Conservation (phyloP, 75 land plant genomes). For the Adiantum capillusveneris region DNA sequence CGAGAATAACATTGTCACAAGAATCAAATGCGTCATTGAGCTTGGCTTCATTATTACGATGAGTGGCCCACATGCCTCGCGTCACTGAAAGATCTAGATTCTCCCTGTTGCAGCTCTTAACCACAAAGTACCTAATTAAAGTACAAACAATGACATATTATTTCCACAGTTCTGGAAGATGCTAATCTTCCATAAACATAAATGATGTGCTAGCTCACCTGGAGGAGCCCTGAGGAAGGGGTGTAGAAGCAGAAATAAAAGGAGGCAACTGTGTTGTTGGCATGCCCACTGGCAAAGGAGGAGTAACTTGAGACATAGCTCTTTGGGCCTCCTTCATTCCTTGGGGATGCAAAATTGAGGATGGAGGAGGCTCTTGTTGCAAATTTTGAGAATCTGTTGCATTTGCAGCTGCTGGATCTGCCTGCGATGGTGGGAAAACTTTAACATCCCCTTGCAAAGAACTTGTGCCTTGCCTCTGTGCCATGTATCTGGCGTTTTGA, state of each 20-base stretch:
- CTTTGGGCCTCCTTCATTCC: constrained; percentile 20
- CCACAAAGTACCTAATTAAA: constrained; percentile 96
- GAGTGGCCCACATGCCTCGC: constrained; percentile 98
- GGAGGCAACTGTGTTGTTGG: background rate
- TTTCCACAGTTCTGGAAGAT: too few relatives aligned
- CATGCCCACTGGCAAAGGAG: background rate
- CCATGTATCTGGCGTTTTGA: constrained; percentile 8
- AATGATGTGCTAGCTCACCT: constrained; percentile 54
- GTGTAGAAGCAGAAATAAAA: constrained; percentile 30
- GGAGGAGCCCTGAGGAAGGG: constrained; percentile 82
- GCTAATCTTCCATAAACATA: too few relatives aligned
- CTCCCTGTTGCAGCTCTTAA: constrained; percentile 94
- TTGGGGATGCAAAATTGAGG: background rate
- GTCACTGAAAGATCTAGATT: constrained; percentile 93
- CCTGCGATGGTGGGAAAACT: background rate
- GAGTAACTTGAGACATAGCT: constrained; percentile 25
- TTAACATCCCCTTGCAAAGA: background rate
- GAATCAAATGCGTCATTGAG: constrained; percentile 96
- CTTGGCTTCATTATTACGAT: constrained; percentile 95
- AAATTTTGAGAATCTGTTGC: constrained; percentile 13
- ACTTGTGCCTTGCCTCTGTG: constrained; percentile 7
- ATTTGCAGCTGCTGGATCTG: background rate
- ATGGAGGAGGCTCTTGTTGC: constrained; percentile 10
- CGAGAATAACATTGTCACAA: constrained; percentile 88
- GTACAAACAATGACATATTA: too few relatives aligned